Evolutionary conservation across 169 alveolate species (phyloP), one percentile per base, ranked within the genome.

Genomic region (Plasmodium ovale): DNA sequence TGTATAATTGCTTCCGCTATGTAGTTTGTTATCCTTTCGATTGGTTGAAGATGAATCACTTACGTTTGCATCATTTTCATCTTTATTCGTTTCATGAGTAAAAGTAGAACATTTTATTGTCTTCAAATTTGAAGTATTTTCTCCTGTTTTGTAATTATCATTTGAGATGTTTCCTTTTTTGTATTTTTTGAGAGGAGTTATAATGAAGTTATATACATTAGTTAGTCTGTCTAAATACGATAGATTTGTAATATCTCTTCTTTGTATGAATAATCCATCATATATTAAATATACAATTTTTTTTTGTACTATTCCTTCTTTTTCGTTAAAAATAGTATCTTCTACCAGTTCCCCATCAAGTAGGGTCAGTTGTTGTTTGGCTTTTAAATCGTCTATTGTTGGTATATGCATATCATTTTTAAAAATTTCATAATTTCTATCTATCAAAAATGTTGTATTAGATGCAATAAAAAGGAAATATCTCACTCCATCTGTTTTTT

Each of bases 401-500:
- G 97, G 97, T 53, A 95, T 91, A 49, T 92, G 94, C 95, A 95
- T 94, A 51, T 69, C 91, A 47, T 94, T 92, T 69, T 92, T 88
- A 67, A 94, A 93, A 0, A 95, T 96, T 70, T 92, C 95, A 60
- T 96, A 97, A 67, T 94, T 93, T 21, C 98, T 92, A 39, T 95
- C 98, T 51, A 96, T 94, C 65, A 96, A 92, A 68, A 94, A 96
- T 19, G 96, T 89, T 6, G 95, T 92, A 51, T 96, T 94, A 0
- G 97, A 92, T 0, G 97, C 98, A 16, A 96, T 97, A 74, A 93
- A 94, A 19, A 96, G 92, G 23, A 96, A 93, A 14, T 95, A 94
- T n/a, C 98, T 73, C 9, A 95, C 92, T 19, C 98, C 98, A 79
- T 96, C 98, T 4, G 98, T 95, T 74, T 96, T 96, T 84, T 96